A percentile compares a stretch with the other conserved stretches of the same genome.
Evolutionary conservation across 108 stramenopile genomes (phyloP).

Genomic region (Cylindrotheca fusiformis): DNA sequence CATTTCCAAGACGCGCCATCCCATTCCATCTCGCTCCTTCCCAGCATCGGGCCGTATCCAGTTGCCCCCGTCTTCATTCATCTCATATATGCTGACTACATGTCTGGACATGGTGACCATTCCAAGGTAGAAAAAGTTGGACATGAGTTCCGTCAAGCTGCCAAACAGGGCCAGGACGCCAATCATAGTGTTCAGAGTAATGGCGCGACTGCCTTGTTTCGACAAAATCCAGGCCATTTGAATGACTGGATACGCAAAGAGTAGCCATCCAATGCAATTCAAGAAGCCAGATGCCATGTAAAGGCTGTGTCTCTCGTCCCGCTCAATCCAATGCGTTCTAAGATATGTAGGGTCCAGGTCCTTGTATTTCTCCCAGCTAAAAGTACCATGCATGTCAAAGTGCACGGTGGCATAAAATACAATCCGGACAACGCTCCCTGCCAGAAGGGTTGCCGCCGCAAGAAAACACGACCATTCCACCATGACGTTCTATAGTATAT

Average conservation of each 20-base stretch:
- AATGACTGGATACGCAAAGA: constrained; percentile 56
- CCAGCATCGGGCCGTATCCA: constrained; percentile 33
- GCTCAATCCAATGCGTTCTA: constrained; percentile 49
- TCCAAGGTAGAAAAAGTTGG: constrained; percentile 50
- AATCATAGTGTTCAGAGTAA: constrained; percentile 52
- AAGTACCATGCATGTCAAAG: constrained; percentile 12
- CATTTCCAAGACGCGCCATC: constrained; percentile 76
- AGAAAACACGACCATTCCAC: background rate
- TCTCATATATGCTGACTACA: constrained; percentile 54
- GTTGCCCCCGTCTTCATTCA: constrained; percentile 20
- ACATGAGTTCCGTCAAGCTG: constrained; percentile 51
- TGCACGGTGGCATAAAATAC: constrained; percentile 7
- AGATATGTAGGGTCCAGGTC: constrained; percentile 61
- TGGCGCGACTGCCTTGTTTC: constrained; percentile 35
- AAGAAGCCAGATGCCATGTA: constrained; percentile 17
- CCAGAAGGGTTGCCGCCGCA: background rate
- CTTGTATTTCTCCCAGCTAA: constrained; percentile 25
- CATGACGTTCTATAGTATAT: too few relatives aligned
- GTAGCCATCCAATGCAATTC: constrained; percentile 59
- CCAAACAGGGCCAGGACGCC: constrained; percentile 53
- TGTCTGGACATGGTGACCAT: constrained; percentile 32
- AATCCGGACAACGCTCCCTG: constrained; percentile 5
- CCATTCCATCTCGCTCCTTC: constrained; percentile 39
- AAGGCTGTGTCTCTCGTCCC: constrained; percentile 15
- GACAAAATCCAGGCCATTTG: constrained; percentile 67